phyloP scores from a whole-genome alignment of 2,329 filamentous ascomycete species.

The Pyrenochaeta sp. region DNA sequence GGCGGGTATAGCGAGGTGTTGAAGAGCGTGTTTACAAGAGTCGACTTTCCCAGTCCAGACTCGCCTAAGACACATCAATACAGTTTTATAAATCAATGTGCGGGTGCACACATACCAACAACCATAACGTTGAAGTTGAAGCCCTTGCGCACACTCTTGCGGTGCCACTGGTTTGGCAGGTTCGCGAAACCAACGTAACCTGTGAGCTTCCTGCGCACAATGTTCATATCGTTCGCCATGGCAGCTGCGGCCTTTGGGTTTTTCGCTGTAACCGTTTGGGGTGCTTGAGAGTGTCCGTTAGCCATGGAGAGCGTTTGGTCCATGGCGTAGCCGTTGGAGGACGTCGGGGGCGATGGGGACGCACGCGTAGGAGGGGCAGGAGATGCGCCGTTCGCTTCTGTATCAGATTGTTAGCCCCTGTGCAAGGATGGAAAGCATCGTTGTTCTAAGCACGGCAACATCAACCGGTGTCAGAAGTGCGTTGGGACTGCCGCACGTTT shows the following conservation, averaged over 20 bases:
- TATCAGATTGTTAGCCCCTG: constrained; percentile 36
- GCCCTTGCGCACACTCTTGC: constrained; percentile 99
- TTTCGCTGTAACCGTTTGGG: constrained; percentile 70
- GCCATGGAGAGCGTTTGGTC: constrained; percentile 66
- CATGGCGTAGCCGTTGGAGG: constrained; percentile 63
- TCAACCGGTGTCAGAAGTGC: constrained; percentile 21
- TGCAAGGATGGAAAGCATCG: constrained; percentile 14
- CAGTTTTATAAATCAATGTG: constrained; percentile 1
- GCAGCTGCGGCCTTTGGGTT: constrained; percentile 66
- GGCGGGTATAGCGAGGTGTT: constrained; percentile 99
- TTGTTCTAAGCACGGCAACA: constrained; percentile 16
- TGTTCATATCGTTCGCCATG: constrained; percentile 74
- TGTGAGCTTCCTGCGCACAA: constrained; percentile 96
- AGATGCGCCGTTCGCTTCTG: constrained; percentile 58
- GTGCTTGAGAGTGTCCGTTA: constrained; percentile 55
- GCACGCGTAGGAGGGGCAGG: constrained; percentile 55
- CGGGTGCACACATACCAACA: constrained; percentile 77
- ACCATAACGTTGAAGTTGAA: constrained; percentile 99
- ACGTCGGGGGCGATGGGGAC: constrained; percentile 56
- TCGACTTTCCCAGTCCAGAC: constrained; percentile 98
- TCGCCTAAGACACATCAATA: constrained; percentile 71
- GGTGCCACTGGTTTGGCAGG: constrained; percentile 99
- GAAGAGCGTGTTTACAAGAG: constrained; percentile 98
- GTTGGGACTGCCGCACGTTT: constrained; percentile 17
- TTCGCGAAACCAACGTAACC: constrained; percentile 99